Conservation (phyloP, 441 rosid genomes). For the Adansonia madagascariensis region DNA sequence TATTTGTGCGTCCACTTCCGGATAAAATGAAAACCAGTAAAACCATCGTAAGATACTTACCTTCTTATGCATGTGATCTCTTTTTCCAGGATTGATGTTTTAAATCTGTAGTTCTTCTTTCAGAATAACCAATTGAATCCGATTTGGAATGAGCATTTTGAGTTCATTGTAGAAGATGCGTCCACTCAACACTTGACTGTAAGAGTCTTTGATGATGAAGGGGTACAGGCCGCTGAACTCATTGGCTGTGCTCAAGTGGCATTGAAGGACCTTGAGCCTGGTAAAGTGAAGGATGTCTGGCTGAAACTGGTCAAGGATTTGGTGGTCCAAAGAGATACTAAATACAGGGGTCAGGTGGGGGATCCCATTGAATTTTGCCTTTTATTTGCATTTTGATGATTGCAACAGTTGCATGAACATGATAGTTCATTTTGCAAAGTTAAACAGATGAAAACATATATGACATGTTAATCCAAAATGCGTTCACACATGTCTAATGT, state of each 20-base stretch:
- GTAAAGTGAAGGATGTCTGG: slow-evolving; percentile 91
- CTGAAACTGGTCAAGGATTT: slow-evolving; percentile 85
- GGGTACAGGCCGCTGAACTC: slow-evolving; percentile 79
- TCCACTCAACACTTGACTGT: slow-evolving; percentile 81
- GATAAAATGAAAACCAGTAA: slow-evolving; percentile 76
- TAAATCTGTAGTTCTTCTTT: slow-evolving; percentile 9
- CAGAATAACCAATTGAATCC: slow-evolving; percentile 89
- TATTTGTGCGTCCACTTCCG: slow-evolving; percentile 80
- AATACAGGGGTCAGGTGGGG: slow-evolving; percentile 84
- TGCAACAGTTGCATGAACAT: background rate
- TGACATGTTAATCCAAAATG: background rate
- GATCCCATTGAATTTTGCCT: background rate
- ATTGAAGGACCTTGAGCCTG: slow-evolving; percentile 72
- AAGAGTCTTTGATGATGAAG: slow-evolving; percentile 85
- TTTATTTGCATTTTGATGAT: slow-evolving; percentile 3
- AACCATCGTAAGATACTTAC: slow-evolving; percentile 60
- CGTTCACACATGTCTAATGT: background rate
- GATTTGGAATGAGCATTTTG: slow-evolving; percentile 93
- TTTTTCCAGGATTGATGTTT: slow-evolving; percentile 14
- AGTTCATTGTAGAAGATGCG: slow-evolving; percentile 80
- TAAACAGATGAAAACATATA: slow-evolving; percentile 3
- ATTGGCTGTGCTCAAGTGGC: slow-evolving; percentile 78
- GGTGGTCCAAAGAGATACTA: slow-evolving; percentile 85
- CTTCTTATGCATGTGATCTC: slow-evolving; percentile 10
- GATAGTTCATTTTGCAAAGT: background rate